Evolutionary conservation across 768 basidiomycete genomes (phyloP).

Genomic region (Lactarius indigo): DNA sequence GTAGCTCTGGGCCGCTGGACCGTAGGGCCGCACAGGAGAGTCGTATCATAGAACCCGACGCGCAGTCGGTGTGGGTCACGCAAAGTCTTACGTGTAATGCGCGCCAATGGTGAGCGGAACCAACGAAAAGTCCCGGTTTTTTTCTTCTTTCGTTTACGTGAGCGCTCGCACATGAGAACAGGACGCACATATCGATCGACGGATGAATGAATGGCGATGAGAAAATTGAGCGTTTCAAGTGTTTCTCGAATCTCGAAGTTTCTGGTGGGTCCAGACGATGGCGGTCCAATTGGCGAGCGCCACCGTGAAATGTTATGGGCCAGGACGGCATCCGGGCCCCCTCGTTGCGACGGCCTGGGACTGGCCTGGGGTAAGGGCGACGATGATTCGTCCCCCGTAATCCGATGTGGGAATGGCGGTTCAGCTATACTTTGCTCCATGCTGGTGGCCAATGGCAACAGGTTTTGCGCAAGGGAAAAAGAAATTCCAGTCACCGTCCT

Average conservation of each 20-base stretch:
- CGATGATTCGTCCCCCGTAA: neutral
- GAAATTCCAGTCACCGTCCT: neutral
- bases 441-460: neutral
- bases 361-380: no score
- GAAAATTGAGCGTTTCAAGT: neutral
- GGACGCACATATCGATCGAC: neutral
- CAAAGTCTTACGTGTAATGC: neutral
- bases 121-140: no score
- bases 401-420: neutral
- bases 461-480: neutral
- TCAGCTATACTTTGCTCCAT: neutral
- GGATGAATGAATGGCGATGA: no score
- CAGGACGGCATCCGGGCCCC: neutral
- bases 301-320: neutral
- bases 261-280: neutral
- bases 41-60: neutral
- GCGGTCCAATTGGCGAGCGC: neutral
- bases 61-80: neutral
- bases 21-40: neutral
- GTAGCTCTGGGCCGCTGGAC: neutral
- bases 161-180: neutral
- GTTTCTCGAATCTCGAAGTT: no score
- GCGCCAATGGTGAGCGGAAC: no score
- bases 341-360: no score
- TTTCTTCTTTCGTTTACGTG: no score